Evolutionary conservation across 352 stramenopile species (phyloP).

Genomic region (Phytophthora rubi): DNA sequence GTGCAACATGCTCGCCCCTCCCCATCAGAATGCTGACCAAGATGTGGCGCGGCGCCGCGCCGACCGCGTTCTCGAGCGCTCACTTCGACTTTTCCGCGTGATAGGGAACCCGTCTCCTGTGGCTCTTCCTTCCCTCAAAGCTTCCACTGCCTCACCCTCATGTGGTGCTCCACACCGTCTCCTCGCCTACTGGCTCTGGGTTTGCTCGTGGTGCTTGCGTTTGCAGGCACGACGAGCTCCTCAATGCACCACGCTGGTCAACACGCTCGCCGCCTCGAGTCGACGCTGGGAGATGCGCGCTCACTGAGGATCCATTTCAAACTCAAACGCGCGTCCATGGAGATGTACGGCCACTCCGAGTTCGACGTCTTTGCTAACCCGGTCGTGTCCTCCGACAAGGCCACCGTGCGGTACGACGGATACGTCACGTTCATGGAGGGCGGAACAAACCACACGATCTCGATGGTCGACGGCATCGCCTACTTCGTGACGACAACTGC

Average conservation of each 20-base stretch:
- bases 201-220: slow-evolving; percentile 14
- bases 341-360: slow-evolving; percentile 34
- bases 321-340: slow-evolving; percentile 44
- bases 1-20: slow-evolving; percentile 6
- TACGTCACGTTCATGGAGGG: slow-evolving; percentile 31
- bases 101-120: slow-evolving; percentile 4
- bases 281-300: slow-evolving; percentile 34
- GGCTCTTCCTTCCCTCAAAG: background rate
- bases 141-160: background rate
- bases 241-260: background rate
- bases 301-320: slow-evolving; percentile 39
- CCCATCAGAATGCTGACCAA: background rate
- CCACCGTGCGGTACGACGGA: slow-evolving; percentile 36
- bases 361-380: slow-evolving; percentile 47
- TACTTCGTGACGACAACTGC: slow-evolving; percentile 35
- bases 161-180: slow-evolving; percentile 1
- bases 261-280: slow-evolving; percentile 4
- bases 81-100: slow-evolving; percentile 25
- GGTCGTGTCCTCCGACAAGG: slow-evolving; percentile 25
- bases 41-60: background rate
- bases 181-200: slow-evolving; percentile 8
- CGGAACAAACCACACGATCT: slow-evolving; percentile 29
- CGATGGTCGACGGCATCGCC: slow-evolving; percentile 39
- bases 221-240: slow-evolving; percentile 2
- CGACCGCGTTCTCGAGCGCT: background rate